Percentiles rank a stretch among this genome's conserved stretches.
phyloP scores from a whole-genome alignment of 73 alveolate species.

The Halteria grandinella region DNA sequence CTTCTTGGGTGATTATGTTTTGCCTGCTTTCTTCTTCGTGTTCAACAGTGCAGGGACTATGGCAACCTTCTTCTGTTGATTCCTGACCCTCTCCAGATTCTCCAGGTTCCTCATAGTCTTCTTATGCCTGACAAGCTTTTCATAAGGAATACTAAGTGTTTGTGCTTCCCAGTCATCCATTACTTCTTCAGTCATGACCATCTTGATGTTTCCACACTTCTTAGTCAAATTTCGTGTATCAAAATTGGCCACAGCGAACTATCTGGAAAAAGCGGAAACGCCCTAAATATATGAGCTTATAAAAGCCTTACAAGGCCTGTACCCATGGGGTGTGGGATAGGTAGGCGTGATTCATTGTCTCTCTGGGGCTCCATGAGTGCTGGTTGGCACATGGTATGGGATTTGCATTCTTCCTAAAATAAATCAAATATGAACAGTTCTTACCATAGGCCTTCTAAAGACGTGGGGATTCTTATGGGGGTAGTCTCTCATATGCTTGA shows the following conservation, averaged over 20 bases:
- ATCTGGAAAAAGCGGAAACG: not conserved
- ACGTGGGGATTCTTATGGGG: not conserved
- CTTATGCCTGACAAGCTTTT: constrained; percentile 33
- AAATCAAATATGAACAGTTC: not conserved
- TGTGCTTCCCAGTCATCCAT: constrained; percentile 58
- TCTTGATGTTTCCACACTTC: constrained; percentile 11
- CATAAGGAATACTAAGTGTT: constrained; percentile 29
- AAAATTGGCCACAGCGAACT: constrained; percentile 36
- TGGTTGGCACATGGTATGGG: constrained; percentile 10
- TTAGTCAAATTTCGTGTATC: constrained; percentile 17
- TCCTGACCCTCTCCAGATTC: constrained; percentile 7
- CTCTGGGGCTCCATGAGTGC: constrained; percentile 26
- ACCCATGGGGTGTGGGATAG: constrained; percentile 36
- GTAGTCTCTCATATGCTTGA: not conserved
- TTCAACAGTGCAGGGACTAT: too few relatives aligned
- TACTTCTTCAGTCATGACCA: constrained; percentile 48
- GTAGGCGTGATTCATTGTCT: constrained; percentile 40
- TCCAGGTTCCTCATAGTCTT: constrained; percentile 28
- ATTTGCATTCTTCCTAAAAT: constrained; percentile 18
- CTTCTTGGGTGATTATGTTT: too few relatives aligned
- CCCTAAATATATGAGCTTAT: not conserved
- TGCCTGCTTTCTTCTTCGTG: too few relatives aligned
- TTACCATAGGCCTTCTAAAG: constrained; percentile 32
- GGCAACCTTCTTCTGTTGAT: not conserved
- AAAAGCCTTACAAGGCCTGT: not conserved